Evolutionary conservation across 2,329 filamentous ascomycete species (phyloP).

Genomic region (Aschersonia sp.): DNA sequence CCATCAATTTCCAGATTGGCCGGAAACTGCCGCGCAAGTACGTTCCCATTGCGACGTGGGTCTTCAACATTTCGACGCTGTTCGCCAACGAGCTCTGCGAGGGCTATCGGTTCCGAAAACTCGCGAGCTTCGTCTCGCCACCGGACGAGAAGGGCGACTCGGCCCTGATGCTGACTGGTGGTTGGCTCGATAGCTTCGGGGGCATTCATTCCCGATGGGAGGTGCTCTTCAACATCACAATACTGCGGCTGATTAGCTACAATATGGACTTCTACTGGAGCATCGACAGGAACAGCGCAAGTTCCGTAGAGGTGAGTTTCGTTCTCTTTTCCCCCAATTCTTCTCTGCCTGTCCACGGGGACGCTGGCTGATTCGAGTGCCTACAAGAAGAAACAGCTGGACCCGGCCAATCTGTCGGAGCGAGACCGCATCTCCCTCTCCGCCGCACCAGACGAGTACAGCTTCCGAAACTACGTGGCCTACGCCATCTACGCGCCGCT

Average conservation of each 20-base stretch:
- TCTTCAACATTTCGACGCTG: conserved; percentile 72
- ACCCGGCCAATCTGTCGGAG: conserved; percentile 76
- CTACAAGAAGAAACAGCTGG: conserved; percentile 90
- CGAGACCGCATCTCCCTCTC: conserved; percentile 70
- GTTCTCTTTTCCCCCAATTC: background rate
- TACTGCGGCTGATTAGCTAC: conserved; percentile 87
- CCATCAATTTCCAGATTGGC: conserved; percentile 67
- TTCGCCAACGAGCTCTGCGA: conserved; percentile 79
- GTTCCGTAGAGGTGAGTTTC: conserved; percentile 62
- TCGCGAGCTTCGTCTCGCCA: conserved; percentile 30
- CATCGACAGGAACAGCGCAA: conserved; percentile 45
- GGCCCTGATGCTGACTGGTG: conserved; percentile 43
- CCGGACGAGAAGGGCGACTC: conserved; percentile 16
- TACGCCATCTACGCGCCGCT: conserved; percentile 87
- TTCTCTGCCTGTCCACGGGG: background rate
- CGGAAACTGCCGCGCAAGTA: conserved; percentile 55
- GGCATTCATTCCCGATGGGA: conserved; percentile 89
- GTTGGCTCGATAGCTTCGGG: conserved; percentile 62
- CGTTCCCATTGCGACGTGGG: conserved; percentile 68
- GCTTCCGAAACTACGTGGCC: conserved; percentile 74
- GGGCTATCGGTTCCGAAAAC: conserved; percentile 58
- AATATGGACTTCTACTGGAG: conserved; percentile 97
- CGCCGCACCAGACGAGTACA: conserved; percentile 56
- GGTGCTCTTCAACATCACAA: conserved; percentile 93
- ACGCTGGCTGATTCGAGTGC: too few relatives aligned